Conservation (phyloP, 768 basidiomycete species). For the Xerocomus potaroensis region DNA sequence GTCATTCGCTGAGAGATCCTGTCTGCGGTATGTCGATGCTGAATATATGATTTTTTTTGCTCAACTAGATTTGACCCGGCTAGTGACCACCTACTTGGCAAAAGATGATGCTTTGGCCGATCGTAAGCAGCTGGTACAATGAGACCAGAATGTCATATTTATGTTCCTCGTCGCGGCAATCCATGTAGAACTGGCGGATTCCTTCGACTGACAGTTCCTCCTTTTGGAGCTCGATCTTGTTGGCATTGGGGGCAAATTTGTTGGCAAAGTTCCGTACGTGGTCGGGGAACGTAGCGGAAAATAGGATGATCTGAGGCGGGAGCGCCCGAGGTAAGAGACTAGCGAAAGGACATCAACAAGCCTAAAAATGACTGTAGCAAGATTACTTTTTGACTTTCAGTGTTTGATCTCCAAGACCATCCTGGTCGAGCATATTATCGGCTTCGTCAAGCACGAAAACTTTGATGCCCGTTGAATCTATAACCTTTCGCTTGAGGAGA, state of each 20-base stretch:
- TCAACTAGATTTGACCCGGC: background rate
- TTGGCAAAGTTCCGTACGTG: constrained; percentile 87
- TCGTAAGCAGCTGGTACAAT: constrained; percentile 84
- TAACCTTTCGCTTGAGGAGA: constrained; percentile 70
- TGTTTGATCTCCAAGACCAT: constrained; percentile 91
- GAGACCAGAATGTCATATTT: constrained; percentile 95
- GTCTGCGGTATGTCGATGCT: constrained; percentile 93
- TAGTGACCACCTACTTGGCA: constrained; percentile 61
- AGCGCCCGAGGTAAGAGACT: constrained; percentile 57
- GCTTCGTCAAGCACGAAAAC: constrained; percentile 98
- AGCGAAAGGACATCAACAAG: constrained; percentile 9
- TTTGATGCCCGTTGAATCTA: constrained; percentile 78
- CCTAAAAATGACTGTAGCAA: background rate
- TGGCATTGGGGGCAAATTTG: constrained; percentile 90
- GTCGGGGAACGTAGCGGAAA: constrained; percentile 98
- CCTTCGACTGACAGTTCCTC: constrained; percentile 93
- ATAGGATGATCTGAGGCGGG: constrained; percentile 83
- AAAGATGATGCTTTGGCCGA: constrained; percentile 99
- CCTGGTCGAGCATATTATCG: constrained; percentile 97
- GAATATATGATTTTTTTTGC: background rate
- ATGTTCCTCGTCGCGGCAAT: constrained; percentile 84
- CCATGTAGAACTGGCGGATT: constrained; percentile 97
- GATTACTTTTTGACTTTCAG: constrained; percentile 88
- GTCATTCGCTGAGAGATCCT: constrained; percentile 88
- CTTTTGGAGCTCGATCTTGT: constrained; percentile 93